These are phyloP conservation scores for Hibiscus mutabilis DNA, from an alignment of 345 rosid species.

Conservation along the genomic window DNA sequence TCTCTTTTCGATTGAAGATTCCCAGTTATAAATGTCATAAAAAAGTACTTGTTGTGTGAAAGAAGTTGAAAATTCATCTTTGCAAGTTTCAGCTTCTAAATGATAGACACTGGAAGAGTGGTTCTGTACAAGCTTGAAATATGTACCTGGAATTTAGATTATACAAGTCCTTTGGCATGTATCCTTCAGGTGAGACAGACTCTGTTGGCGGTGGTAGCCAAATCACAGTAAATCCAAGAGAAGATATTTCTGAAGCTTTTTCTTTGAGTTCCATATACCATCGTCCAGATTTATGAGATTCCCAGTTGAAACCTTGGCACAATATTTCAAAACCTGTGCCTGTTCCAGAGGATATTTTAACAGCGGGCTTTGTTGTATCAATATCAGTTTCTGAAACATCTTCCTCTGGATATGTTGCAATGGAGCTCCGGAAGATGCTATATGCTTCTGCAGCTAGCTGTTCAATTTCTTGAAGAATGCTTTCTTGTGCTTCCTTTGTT, in stretches of 20 bases:
- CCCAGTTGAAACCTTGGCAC: constrained; percentile 97
- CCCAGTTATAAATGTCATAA: not conserved
- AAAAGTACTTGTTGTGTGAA: not conserved
- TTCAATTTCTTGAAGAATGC: constrained; percentile 91
- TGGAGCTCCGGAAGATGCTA: constrained; percentile 76
- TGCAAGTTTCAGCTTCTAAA: constrained; percentile 1
- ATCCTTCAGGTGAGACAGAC: constrained; percentile 98
- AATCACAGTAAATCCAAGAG: constrained; percentile 75
- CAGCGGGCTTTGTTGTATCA: constrained; percentile 32
- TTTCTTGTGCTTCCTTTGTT: constrained; percentile 70
- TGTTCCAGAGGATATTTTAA: constrained; percentile 61
- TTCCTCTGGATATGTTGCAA: constrained; percentile 54
- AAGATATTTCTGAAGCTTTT: constrained; percentile 56
- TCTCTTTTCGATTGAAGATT: too few species aligned
- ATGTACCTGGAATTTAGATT: constrained; percentile 82
- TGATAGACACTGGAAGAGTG: not conserved
- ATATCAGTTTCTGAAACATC: constrained; percentile 35
- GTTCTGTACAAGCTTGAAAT: not conserved
- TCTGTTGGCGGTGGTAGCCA: constrained; percentile 99
- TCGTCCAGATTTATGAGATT: constrained; percentile 80
- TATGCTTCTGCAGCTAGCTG: constrained; percentile 98
- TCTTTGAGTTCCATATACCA: constrained; percentile 81
- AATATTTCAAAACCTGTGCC: constrained; percentile 84
- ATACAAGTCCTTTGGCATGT: constrained; percentile 91
- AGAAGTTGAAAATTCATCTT: not conserved